Evolutionary conservation across 2,329 filamentous ascomycete genomes (phyloP).

Genomic region (Trichoderma oligosporum): DNA sequence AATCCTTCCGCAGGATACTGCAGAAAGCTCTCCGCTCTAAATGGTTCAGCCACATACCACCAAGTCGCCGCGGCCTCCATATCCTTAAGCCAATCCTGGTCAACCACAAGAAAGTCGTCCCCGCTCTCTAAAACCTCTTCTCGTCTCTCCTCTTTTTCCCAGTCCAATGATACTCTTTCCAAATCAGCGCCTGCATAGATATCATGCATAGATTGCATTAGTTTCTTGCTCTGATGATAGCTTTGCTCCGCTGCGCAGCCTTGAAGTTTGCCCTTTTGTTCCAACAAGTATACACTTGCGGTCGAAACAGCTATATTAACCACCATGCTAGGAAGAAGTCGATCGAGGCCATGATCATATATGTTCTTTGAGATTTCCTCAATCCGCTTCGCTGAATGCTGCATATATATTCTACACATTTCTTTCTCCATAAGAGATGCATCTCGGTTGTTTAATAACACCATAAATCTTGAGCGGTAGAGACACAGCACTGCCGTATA

Average conservation of each 20-base stretch:
- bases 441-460: not conserved
- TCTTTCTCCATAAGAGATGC: slow-evolving; percentile 9
- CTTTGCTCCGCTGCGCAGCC: slow-evolving; percentile 10
- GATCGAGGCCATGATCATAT: slow-evolving; percentile 3
- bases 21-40: slow-evolving; percentile 10
- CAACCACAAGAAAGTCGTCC: slow-evolving; percentile 10
- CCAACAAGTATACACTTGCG: slow-evolving; percentile 6
- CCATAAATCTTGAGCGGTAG: slow-evolving; percentile 7
- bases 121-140: not conserved
- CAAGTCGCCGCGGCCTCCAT: slow-evolving; percentile 13
- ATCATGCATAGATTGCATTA: slow-evolving; percentile 14
- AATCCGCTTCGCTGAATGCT: slow-evolving; percentile 12
- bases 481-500: slow-evolving; percentile 10
- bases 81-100: slow-evolving; percentile 7
- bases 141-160: slow-evolving; percentile 1
- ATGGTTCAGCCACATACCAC: slow-evolving; percentile 13
- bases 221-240: slow-evolving; percentile 8
- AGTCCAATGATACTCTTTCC: not conserved
- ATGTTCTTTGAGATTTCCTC: slow-evolving; percentile 2
- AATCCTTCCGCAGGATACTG: not conserved
- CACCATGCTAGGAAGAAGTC: slow-evolving; percentile 5
- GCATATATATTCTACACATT: slow-evolving; percentile 14
- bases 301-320: slow-evolving; percentile 4
- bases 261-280: slow-evolving; percentile 11
- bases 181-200: slow-evolving; percentile 12